Conservation (phyloP, 352 stramenopile species). For the Thraustochytrium striatum region DNA sequence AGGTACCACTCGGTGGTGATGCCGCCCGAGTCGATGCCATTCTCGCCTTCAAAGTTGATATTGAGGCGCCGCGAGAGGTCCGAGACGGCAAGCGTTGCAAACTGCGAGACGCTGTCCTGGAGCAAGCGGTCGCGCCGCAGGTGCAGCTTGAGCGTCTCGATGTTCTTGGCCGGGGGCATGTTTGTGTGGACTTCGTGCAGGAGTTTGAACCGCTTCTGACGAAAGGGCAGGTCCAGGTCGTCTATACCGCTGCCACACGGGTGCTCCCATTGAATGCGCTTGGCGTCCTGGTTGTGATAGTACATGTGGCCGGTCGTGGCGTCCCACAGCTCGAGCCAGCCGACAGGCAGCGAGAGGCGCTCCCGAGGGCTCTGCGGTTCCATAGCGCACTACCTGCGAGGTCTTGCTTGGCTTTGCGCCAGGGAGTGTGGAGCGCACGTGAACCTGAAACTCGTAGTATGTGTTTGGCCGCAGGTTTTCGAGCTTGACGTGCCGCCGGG, state of each 20-base stretch:
- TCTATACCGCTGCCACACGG: neutral
- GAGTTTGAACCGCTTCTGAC: neutral
- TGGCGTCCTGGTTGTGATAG: neutral
- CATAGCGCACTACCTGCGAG: neutral
- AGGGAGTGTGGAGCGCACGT: neutral
- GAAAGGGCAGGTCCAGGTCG: slow-evolving; percentile 19
- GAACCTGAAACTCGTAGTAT: slow-evolving; percentile 23
- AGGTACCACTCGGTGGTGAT: slow-evolving; percentile 90
- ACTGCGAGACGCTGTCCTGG: slow-evolving; percentile 96
- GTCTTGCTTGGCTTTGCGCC: neutral
- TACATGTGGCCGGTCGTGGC: slow-evolving; percentile 21
- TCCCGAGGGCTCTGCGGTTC: neutral
- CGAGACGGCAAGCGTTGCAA: slow-evolving; percentile 89
- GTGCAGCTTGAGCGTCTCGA: slow-evolving; percentile 64
- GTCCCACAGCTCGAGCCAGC: slow-evolving; percentile 36
- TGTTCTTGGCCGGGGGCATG: slow-evolving; percentile 4
- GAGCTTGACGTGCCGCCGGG: neutral
- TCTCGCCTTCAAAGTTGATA: slow-evolving; percentile 94
- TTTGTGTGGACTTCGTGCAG: slow-evolving; percentile 3
- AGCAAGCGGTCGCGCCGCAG: slow-evolving; percentile 93
- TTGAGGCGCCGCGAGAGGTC: slow-evolving; percentile 92
- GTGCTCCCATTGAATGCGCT: slow-evolving; percentile 27
- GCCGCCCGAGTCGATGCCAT: slow-evolving; percentile 96
- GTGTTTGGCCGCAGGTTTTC: neutral
- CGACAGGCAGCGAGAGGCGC: neutral